Evolutionary conservation across 2,329 filamentous ascomycete genomes (phyloP).

Genomic region (Fusarium sp.): DNA sequence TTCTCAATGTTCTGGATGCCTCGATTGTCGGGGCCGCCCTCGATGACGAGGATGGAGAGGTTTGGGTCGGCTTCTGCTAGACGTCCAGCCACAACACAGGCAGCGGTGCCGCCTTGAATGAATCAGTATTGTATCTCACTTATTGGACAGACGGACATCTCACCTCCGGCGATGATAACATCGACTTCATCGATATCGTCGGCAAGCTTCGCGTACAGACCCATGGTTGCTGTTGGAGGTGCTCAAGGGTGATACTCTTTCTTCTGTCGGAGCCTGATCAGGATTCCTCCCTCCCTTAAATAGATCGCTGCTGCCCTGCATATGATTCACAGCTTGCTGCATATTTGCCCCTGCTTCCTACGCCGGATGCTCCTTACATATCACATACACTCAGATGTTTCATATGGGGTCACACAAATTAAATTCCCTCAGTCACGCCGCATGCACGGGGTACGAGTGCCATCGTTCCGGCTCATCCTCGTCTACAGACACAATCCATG

Average conservation of each 20-base stretch:
- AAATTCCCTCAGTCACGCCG: background rate
- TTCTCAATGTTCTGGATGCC: constrained; percentile 44
- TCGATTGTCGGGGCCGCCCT: constrained; percentile 46
- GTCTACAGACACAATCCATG: background rate
- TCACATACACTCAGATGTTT: background rate
- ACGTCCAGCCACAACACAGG: constrained; percentile 47
- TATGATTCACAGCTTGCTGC: background rate
- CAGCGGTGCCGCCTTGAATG: constrained; percentile 46
- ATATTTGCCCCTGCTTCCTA: background rate
- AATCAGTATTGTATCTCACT: too few species aligned
- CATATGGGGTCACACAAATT: background rate
- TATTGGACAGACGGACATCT: background rate
- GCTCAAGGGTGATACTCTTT: background rate
- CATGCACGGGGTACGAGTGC: background rate
- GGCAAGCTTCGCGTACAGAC: constrained; percentile 35
- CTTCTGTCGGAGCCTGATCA: background rate
- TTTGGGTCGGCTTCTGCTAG: constrained; percentile 45
- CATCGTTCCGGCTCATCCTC: background rate
- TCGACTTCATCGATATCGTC: constrained; percentile 35
- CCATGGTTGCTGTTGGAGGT: constrained; percentile 20
- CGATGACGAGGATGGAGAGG: constrained; percentile 48
- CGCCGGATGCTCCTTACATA: background rate
- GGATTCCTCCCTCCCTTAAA: background rate
- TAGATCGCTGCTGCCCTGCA: background rate
- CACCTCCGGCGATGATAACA: constrained; percentile 39